Percentiles rank a stretch among this genome's conserved stretches.
These are phyloP conservation scores for Usnea hakonensis DNA, from an alignment of 495 filamentous ascomycete genomes.

Conservation along the genomic window DNA sequence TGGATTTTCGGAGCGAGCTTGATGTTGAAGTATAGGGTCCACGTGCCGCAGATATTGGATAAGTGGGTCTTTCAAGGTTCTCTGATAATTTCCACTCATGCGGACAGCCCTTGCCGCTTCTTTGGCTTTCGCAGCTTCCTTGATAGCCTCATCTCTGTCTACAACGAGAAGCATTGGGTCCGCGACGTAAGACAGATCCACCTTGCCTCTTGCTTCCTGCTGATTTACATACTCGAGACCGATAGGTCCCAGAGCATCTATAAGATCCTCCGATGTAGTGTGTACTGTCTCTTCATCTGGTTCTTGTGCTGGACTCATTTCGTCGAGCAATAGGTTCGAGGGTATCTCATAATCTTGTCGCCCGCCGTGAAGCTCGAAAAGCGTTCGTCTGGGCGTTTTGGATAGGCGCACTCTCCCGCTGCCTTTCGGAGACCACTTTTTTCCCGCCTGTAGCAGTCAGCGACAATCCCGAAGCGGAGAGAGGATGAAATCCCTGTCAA, in stretches of 20 bases:
- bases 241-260: constrained; percentile 30
- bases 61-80: constrained; percentile 32
- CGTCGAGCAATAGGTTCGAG: constrained; percentile 7
- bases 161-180: not conserved
- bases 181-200: constrained; percentile 8
- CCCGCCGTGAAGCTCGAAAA: constrained; percentile 20
- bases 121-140: constrained; percentile 6
- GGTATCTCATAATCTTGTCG: constrained; percentile 7
- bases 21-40: constrained; percentile 28
- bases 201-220: not conserved
- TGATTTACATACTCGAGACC: constrained; percentile 23
- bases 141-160: constrained; percentile 12
- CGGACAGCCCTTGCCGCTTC: constrained; percentile 17
- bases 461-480: not conserved
- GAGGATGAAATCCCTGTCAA: not conserved
- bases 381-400: constrained; percentile 1
- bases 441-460: constrained; percentile 1
- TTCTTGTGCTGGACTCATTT: not conserved
- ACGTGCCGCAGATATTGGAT: constrained; percentile 36
- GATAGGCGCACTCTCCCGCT: not conserved
- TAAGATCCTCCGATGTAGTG: constrained; percentile 34
- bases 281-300: constrained; percentile 4
- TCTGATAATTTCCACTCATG: not conserved
- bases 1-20: constrained; percentile 1
- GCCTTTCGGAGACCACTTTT: not conserved